Conservation (phyloP, 1,139 yeast genomes). For the Blastobotrys serpentis region DNA sequence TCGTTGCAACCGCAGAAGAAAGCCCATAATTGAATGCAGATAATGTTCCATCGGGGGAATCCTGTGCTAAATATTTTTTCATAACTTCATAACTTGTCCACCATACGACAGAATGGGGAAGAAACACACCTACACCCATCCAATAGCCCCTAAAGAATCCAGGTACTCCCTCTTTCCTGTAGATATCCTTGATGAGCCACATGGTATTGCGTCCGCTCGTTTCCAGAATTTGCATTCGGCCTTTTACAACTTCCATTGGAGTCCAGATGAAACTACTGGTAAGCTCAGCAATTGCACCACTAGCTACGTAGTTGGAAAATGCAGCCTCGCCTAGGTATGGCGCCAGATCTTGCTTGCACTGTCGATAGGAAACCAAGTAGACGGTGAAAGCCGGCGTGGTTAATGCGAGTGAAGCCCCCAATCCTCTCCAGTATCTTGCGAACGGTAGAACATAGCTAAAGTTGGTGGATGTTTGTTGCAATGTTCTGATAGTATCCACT, state of each 20-base stretch:
- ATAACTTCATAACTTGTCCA: slow-evolving; percentile 40
- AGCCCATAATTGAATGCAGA: slow-evolving; percentile 36
- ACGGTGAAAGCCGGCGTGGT: slow-evolving; percentile 47
- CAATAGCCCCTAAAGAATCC: slow-evolving; percentile 48
- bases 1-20: slow-evolving; percentile 42
- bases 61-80: slow-evolving; percentile 17
- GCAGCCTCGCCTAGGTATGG: slow-evolving; percentile 41
- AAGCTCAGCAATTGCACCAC: slow-evolving; percentile 44
- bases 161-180: slow-evolving; percentile 37
- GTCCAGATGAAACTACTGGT: slow-evolving; percentile 45
- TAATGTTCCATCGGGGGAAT: slow-evolving; percentile 20
- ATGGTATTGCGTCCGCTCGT: slow-evolving; percentile 24
- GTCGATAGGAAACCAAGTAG: slow-evolving; percentile 44
- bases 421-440: slow-evolving; percentile 43
- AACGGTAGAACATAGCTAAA: slow-evolving; percentile 39
- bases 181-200: slow-evolving; percentile 32
- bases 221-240: slow-evolving; percentile 42
- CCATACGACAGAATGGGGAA: slow-evolving; percentile 45
- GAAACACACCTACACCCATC: slow-evolving; percentile 44
- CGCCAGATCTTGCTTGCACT: slow-evolving; percentile 40
- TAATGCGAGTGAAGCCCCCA: slow-evolving; percentile 41
- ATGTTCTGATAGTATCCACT: slow-evolving; percentile 43
- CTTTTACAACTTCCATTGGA: slow-evolving; percentile 48
- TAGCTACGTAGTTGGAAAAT: slow-evolving; percentile 38
- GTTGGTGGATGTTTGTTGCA: slow-evolving; percentile 43